Base-by-base conservation (phyloP, 768 basidiomycete species). In the Suillus variegatus region DNA sequence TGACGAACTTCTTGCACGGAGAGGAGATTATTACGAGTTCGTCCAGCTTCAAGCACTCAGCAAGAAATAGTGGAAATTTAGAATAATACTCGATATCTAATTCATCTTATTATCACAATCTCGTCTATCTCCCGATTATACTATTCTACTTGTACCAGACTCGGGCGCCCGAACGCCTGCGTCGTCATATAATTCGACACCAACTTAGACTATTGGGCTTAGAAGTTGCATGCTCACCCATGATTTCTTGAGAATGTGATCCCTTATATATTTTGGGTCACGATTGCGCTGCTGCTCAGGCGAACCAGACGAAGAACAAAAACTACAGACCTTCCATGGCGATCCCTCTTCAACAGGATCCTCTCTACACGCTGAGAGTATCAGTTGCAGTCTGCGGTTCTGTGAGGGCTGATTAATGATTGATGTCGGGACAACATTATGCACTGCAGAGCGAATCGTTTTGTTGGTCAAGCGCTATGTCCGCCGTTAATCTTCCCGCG, bases 391-490 rank as follows among this genome's bases (percentile, higher is more conserved):
- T 98, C 96, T 75, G 97, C 97, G 25, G 97, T 99, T 0, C 97
- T 96, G 1, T 97, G 97, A 62, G 97, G 97, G 46, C 80, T 99
- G 65, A 99, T 99, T 76, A 96, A 96, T 99, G 65, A 99, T 99
- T 76, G 97, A 96, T 87, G 96, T 98, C 13, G 97, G 97, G 32
- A 99, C 97, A 51, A 96, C 95, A 43, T 83, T 99, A 38, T 99
- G 97, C 13, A 43, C 6, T 18, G 41, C 78, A 88, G 97, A 80
- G 97, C 96, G 44, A 97, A 99, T 84, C 87, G 97, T 32, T 64
- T 99, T 61, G 93, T 98, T 64, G 97, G 97, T 14, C 97, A 98
- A 78, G 32, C 32, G 32, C 32, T 28, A 28, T 28, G 28, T 28
- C 28, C 28, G 28, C 28, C 28, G 28, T 28, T 28, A 28, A 28